phyloP scores from a whole-genome alignment of 164 flowering plant species.

The Umbellularia californica region DNA sequence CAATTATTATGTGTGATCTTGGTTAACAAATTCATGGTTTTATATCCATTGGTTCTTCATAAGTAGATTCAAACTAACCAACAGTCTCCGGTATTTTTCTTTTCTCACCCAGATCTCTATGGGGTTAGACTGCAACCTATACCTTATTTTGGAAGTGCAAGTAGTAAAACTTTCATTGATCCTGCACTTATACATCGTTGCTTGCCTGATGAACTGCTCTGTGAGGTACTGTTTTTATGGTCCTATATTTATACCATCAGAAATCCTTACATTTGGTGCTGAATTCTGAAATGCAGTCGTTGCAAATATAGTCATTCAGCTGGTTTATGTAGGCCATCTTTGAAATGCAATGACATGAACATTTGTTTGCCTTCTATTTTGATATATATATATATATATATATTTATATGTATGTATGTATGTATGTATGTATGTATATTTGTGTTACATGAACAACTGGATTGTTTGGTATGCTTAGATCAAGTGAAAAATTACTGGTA shows the following conservation, averaged over 20 bases:
- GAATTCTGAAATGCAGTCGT: neutral
- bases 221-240: slow-evolving; percentile 50
- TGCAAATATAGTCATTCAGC: neutral
- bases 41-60: neutral
- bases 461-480: too few species aligned
- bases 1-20: neutral
- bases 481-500: too few species aligned
- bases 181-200: slow-evolving; percentile 69
- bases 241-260: neutral
- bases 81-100: neutral
- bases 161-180: slow-evolving; percentile 54
- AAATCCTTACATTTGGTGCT: neutral
- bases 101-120: slow-evolving; percentile 64
- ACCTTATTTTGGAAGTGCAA: slow-evolving; percentile 62
- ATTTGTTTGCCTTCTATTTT: too few species aligned
- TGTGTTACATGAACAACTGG: too few species aligned
- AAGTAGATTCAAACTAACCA: neutral
- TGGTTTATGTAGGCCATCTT: neutral
- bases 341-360: too few species aligned
- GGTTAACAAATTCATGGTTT: neutral
- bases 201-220: slow-evolving; percentile 87
- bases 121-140: slow-evolving; percentile 72
- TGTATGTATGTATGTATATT: too few species aligned
- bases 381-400: too few species aligned
- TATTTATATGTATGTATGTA: too few species aligned